Conservation (phyloP, 306 rosid species). For the Castanea mollissima region DNA sequence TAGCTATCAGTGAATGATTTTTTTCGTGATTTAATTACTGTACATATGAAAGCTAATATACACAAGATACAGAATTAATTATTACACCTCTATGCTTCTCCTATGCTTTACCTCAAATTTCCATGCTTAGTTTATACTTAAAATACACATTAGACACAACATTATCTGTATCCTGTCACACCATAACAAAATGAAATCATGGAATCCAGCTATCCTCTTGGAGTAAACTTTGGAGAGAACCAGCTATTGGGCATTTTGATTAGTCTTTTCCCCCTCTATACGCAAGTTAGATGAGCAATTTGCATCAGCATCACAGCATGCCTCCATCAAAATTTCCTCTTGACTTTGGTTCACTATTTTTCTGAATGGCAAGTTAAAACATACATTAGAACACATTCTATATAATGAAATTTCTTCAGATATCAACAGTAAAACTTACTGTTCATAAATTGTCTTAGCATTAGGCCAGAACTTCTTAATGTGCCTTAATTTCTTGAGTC, state of each 20-base stretch:
- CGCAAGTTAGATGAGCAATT: neutral
- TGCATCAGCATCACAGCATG: too few relatives aligned
- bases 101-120: neutral
- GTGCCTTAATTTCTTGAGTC: conserved; percentile 43
- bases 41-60: neutral
- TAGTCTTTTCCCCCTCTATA: neutral
- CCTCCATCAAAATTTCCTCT: too few relatives aligned
- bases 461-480: conserved; percentile 30
- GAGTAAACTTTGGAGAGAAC: too few relatives aligned
- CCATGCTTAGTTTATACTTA: neutral
- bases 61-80: neutral
- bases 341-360: neutral
- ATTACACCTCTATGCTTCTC: conserved; percentile 1
- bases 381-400: neutral
- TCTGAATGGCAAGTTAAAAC: neutral
- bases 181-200: neutral
- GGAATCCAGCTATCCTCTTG: too few relatives aligned
- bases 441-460: conserved; percentile 16
- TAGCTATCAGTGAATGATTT: neutral
- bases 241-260: neutral
- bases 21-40: neutral
- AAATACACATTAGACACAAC: neutral
- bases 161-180: conserved; percentile 3
- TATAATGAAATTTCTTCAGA: neutral
- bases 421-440: conserved; percentile 15